Percentiles rank a stretch among this genome's conserved stretches.
Conservation (phyloP, 2,329 filamentous ascomycete genomes). For the Fusarium continuum region DNA sequence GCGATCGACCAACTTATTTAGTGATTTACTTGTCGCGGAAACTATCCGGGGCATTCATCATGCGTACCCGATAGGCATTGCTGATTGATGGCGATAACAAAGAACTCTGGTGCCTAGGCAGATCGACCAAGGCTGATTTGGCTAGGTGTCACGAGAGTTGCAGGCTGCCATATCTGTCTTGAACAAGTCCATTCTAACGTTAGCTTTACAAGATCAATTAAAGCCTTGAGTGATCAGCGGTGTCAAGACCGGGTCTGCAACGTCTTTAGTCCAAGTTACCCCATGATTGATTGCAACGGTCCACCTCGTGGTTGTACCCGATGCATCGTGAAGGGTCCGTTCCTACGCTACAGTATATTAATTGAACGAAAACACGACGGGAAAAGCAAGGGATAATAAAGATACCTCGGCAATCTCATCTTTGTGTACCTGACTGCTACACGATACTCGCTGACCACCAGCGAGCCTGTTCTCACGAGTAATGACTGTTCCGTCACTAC, state of each 20-base stretch:
- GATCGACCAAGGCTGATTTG: not conserved
- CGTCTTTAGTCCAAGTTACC: not conserved
- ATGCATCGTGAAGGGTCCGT: not conserved
- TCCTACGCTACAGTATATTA: not conserved
- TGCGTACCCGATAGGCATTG: not conserved
- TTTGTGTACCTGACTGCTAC: not conserved
- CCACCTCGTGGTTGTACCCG: slow-evolving; percentile 13
- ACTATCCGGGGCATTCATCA: not conserved
- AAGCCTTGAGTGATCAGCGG: slow-evolving; percentile 23
- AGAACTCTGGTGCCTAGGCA: not conserved
- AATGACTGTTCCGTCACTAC: not conserved
- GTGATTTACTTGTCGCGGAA: not conserved
- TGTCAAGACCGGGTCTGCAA: slow-evolving; percentile 17
- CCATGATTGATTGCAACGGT: slow-evolving; percentile 24
- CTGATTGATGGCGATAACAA: not conserved
- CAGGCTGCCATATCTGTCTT: not conserved
- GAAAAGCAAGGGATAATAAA: not conserved
- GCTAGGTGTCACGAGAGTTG: not conserved
- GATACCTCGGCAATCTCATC: not conserved
- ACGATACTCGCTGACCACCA: not conserved
- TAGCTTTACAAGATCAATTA: not conserved
- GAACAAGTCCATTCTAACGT: not conserved
- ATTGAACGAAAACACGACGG: not conserved
- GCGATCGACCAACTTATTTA: not conserved
- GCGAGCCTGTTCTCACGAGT: not conserved